A percentile compares a stretch with the other conserved stretches of the same genome.
Evolutionary conservation across 1,284 basidiomycete species (phyloP).

Genomic region (Hemileia vastatrix): DNA sequence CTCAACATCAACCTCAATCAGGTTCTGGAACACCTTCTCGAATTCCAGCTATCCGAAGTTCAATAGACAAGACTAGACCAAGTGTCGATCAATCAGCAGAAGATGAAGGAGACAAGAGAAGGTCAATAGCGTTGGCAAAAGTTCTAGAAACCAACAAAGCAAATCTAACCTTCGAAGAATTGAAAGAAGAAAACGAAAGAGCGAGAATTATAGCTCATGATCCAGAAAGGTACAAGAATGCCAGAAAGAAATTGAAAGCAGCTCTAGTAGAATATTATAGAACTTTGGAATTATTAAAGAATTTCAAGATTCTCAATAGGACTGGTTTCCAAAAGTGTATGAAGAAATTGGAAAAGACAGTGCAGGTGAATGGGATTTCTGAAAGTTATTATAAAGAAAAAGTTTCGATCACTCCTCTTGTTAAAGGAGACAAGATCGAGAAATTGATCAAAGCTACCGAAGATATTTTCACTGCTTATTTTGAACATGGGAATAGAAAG

Average conservation of each 20-base stretch:
- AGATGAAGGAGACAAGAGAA: conserved; percentile 35
- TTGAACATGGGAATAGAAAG: conserved; percentile 70
- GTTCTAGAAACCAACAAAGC: conserved; percentile 11
- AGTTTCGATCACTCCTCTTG: conserved; percentile 50
- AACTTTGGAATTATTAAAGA: conserved; percentile 64
- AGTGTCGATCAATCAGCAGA: neutral
- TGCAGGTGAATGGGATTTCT: conserved; percentile 55
- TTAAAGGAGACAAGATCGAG: conserved; percentile 54
- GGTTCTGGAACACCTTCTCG: neutral
- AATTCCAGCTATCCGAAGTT: neutral
- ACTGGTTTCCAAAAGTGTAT: conserved; percentile 76
- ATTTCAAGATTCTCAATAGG: conserved; percentile 67
- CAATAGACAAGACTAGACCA: neutral
- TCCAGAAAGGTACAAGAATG: conserved; percentile 68
- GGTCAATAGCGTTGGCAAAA: conserved; percentile 30
- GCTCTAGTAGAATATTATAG: conserved; percentile 79
- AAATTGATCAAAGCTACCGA: conserved; percentile 57
- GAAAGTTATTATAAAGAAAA: conserved; percentile 65
- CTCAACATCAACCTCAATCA: neutral
- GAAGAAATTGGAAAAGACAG: conserved; percentile 86
- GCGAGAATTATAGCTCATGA: conserved; percentile 48
- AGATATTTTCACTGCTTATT: conserved; percentile 34
- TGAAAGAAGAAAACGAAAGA: conserved; percentile 29
- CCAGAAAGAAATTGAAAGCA: conserved; percentile 69
- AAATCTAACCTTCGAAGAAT: conserved; percentile 28